These are phyloP conservation scores for Camelina sativa DNA, from an alignment of 345 rosid species.

Conservation along the genomic window DNA sequence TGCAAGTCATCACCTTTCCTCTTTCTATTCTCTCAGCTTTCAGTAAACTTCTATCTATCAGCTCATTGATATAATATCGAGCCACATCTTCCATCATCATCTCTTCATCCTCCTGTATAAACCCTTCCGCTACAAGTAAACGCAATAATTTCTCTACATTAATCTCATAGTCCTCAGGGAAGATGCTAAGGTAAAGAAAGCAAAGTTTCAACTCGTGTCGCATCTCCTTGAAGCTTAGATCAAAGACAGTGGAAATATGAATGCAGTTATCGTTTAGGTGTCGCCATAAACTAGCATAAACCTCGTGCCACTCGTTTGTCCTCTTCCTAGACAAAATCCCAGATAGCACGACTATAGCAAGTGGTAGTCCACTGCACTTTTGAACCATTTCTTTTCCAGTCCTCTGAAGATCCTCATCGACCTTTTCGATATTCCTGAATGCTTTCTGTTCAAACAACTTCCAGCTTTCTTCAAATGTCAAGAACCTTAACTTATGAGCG, in stretches of 20 bases:
- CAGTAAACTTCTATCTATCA: conserved; percentile 28
- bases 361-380: conserved; percentile 27
- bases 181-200: conserved; percentile 27
- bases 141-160: neutral
- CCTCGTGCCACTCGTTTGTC: conserved; percentile 6
- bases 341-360: conserved; percentile 21
- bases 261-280: neutral
- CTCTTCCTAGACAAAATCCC: conserved; percentile 26
- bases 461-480: conserved; percentile 37
- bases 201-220: conserved; percentile 7
- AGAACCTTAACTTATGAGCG: conserved; percentile 25
- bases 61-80: conserved; percentile 4
- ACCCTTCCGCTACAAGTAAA: conserved; percentile 29
- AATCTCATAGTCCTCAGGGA: no score
- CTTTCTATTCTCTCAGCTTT: neutral
- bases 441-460: conserved; percentile 28
- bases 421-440: neutral
- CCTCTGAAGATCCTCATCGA: neutral
- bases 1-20: conserved; percentile 14
- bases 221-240: conserved; percentile 21
- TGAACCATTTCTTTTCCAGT: conserved; percentile 4
- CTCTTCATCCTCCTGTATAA: conserved; percentile 15
- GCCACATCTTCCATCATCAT: conserved; percentile 29
- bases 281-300: conserved; percentile 12
- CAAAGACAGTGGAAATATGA: neutral